A percentile compares a stretch with the other conserved stretches of the same genome.
Evolutionary conservation across 2,329 filamentous ascomycete species (phyloP).

Genomic region (Cryphonectria carpinicola): DNA sequence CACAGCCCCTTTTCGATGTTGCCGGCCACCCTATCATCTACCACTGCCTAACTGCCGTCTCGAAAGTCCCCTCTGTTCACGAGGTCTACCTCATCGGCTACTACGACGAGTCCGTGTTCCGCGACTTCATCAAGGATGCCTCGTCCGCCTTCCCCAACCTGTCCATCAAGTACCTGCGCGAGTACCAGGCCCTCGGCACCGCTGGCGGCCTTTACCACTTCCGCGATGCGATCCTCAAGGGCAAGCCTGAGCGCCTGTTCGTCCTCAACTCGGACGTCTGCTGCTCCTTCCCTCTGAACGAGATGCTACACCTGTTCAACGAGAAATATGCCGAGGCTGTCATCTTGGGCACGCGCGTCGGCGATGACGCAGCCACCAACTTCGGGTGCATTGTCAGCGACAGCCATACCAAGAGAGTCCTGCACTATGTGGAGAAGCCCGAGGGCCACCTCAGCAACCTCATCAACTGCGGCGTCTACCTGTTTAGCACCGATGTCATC

Average conservation of each 20-base stretch:
- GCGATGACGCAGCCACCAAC: constrained; percentile 89
- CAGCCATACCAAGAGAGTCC: constrained; percentile 87
- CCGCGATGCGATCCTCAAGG: constrained; percentile 97
- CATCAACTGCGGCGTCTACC: constrained; percentile 99
- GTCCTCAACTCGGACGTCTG: constrained; percentile 98
- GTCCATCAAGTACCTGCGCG: constrained; percentile 91
- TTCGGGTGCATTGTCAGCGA: constrained; percentile 98
- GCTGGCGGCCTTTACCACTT: constrained; percentile 98
- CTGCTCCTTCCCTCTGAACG: constrained; percentile 94
- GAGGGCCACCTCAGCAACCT: constrained; percentile 97
- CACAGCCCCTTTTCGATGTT: constrained; percentile 93
- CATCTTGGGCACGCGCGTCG: constrained; percentile 89
- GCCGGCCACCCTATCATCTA: constrained; percentile 98
- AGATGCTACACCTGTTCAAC: constrained; percentile 93
- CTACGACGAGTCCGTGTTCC: constrained; percentile 96
- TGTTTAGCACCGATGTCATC: constrained; percentile 93
- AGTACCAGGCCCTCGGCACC: constrained; percentile 95
- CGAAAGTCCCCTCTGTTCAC: constrained; percentile 86
- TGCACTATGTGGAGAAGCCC: constrained; percentile 99
- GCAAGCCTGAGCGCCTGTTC: constrained; percentile 91
- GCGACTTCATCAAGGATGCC: constrained; percentile 95
- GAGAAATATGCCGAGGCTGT: constrained; percentile 96
- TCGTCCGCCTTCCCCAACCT: constrained; percentile 83
- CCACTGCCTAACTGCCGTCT: constrained; percentile 91
- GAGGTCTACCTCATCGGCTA: constrained; percentile 99